These are phyloP conservation scores for Dactylellina cionopaga DNA, from an alignment of 2,329 filamentous ascomycete species.

Conservation along the genomic window DNA sequence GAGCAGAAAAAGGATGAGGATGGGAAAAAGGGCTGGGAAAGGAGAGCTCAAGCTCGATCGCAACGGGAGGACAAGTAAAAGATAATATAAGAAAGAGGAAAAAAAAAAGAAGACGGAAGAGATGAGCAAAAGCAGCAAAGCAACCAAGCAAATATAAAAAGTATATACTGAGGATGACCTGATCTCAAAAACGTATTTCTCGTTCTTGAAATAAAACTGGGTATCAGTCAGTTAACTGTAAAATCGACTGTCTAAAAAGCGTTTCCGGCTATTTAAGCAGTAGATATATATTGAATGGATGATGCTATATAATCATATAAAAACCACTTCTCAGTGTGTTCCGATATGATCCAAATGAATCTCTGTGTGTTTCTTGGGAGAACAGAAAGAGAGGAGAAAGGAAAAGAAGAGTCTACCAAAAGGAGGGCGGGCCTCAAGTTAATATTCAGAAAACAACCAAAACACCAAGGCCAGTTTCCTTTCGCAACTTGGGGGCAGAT, in stretches of 20 bases:
- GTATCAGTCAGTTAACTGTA: slow-evolving; percentile 34
- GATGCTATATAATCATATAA: slow-evolving; percentile 52
- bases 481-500: slow-evolving; percentile 21
- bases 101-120: slow-evolving; percentile 14
- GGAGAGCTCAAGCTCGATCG: slow-evolving; percentile 34
- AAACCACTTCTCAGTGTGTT: slow-evolving; percentile 44
- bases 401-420: slow-evolving; percentile 27
- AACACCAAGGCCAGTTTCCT: slow-evolving; percentile 40
- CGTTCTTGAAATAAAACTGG: slow-evolving; percentile 20
- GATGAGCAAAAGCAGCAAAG: slow-evolving; percentile 37
- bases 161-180: slow-evolving; percentile 52
- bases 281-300: too few relatives aligned
- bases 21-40: slow-evolving; percentile 40
- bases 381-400: slow-evolving; percentile 19
- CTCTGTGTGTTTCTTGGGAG: slow-evolving; percentile 29
- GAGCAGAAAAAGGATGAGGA: slow-evolving; percentile 44
- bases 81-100: slow-evolving; percentile 26
- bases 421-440: slow-evolving; percentile 22
- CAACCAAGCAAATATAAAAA: too few relatives aligned
- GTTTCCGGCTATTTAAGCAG: slow-evolving; percentile 51
- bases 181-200: slow-evolving; percentile 51
- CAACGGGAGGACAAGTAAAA: slow-evolving; percentile 21
- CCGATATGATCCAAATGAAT: slow-evolving; percentile 33
- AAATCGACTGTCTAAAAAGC: slow-evolving; percentile 53
- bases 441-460: slow-evolving; percentile 40